A percentile compares a stretch with the other conserved stretches of the same genome.
These are phyloP conservation scores for Annulohypoxylon stygium DNA, from an alignment of 495 filamentous ascomycete species.

Conservation along the genomic window DNA sequence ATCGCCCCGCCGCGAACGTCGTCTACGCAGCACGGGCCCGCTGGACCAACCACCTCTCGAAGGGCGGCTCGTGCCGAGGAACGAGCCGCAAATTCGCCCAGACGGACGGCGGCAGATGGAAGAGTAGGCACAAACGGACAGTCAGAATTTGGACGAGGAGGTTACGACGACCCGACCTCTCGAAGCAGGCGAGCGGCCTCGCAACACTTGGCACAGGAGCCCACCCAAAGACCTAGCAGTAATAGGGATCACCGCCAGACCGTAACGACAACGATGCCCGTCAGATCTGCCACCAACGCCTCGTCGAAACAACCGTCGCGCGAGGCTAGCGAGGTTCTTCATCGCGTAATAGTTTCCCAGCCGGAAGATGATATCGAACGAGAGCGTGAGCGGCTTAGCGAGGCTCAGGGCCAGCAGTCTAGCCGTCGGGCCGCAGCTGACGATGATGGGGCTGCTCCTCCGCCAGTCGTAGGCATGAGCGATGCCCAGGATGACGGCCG, in stretches of 20 bases:
- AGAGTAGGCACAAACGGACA: slow-evolving; percentile 55
- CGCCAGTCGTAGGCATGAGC: slow-evolving; percentile 66
- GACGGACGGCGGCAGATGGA: slow-evolving; percentile 55
- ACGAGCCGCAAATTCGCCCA: slow-evolving; percentile 55
- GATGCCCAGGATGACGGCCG: slow-evolving; percentile 71
- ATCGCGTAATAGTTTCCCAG: slow-evolving; percentile 81
- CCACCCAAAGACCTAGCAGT: slow-evolving; percentile 61
- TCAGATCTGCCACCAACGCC: slow-evolving; percentile 53
- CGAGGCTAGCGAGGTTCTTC: slow-evolving; percentile 79
- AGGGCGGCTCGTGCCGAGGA: slow-evolving; percentile 60
- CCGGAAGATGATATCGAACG: slow-evolving; percentile 82
- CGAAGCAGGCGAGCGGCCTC: slow-evolving; percentile 61
- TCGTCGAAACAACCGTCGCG: slow-evolving; percentile 66
- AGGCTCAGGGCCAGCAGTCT: slow-evolving; percentile 66
- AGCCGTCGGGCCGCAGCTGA: slow-evolving; percentile 51
- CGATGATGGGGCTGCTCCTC: slow-evolving; percentile 66
- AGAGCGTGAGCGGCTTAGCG: slow-evolving; percentile 77
- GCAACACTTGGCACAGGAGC: slow-evolving; percentile 58
- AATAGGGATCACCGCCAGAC: slow-evolving; percentile 64
- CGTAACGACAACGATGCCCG: slow-evolving; percentile 56
- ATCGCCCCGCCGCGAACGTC: slow-evolving; percentile 75
- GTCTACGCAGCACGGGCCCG: slow-evolving; percentile 59
- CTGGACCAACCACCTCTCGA: slow-evolving; percentile 57
- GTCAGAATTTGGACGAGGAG: slow-evolving; percentile 39
- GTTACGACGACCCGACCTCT: slow-evolving; percentile 59